Evolutionary conservation across 208 protist species (phyloP), one percentile per base, ranked within the genome.

Genomic region (Kentomonas sorsogonicus): DNA sequence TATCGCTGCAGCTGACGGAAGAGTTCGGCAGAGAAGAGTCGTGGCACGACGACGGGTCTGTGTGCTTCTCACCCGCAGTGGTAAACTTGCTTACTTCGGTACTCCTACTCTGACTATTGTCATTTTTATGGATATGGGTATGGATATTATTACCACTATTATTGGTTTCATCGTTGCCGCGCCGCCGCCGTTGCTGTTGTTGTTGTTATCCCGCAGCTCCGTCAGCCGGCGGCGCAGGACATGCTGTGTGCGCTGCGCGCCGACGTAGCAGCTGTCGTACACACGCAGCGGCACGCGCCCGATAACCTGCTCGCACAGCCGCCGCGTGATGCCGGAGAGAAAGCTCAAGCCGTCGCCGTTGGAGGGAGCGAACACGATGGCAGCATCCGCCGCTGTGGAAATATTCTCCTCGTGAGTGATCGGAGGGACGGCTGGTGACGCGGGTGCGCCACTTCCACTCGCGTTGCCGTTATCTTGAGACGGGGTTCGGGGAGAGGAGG

Each of bases 221-320:
- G n/a, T n/a, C n/a, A n/a, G n/a, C n/a, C n/a, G n/a, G n/a, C n/a
- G n/a, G n/a, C n/a, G n/a, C n/a, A n/a, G n/a, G n/a, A n/a, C n/a
- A n/a, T 73, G 53, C 10, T 71, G 30, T 3, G 82, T 90, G 46
- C 68, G 69, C 25, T 66, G 48, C 7, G 74, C 66, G 13, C 75
- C 77, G 1, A 90, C 69, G 48, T 75, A 76, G n/a, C 77, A 67
- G 44, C 76, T 77, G 45, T 93, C 83, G 16, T 79, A 66, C 26
- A 69, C 72, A 25, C 77, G 66, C 26, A 83, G 58, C 27, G 77
- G 74, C 34, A 79, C 57, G 13, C 66, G 18, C 18, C 79, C 74
- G 15, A 88, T 22, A 39, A 72, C 70, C 20, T 57, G 56, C 39
- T 59, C 59, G 0, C 74, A 76, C 40, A 88, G 60, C 10, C 69